Evolutionary conservation across 2,329 filamentous ascomycete species (phyloP).

Genomic region (Hirsutella thompsonii): DNA sequence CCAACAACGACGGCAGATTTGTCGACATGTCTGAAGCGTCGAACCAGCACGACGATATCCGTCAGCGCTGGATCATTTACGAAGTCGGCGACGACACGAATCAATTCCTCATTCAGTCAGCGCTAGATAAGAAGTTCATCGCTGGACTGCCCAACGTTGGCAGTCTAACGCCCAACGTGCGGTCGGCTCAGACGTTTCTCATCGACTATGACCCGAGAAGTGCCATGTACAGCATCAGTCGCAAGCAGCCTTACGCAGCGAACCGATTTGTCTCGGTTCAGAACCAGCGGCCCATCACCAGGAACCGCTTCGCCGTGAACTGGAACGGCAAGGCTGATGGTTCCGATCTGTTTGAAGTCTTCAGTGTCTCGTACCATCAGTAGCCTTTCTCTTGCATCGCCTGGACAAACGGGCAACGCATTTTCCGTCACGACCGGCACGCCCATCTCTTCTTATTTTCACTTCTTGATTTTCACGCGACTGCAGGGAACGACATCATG

Average conservation of each 20-base stretch:
- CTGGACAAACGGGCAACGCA: too few relatives aligned
- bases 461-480: too few relatives aligned
- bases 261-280: slow-evolving; percentile 1
- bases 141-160: slow-evolving; percentile 27
- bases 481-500: too few relatives aligned
- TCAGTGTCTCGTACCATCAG: slow-evolving; percentile 1
- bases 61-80: slow-evolving; percentile 36
- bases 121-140: slow-evolving; percentile 12
- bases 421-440: too few relatives aligned
- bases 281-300: not conserved
- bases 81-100: slow-evolving; percentile 15
- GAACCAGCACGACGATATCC: slow-evolving; percentile 20
- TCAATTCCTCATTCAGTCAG: slow-evolving; percentile 12
- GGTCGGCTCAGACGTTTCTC: slow-evolving; percentile 4
- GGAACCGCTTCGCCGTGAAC: not conserved
- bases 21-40: slow-evolving; percentile 4
- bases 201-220: slow-evolving; percentile 2
- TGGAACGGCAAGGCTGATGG: not conserved
- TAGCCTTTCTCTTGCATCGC: not conserved
- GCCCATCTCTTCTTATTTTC: too few relatives aligned
- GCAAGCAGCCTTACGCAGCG: not conserved
- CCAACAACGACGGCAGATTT: slow-evolving; percentile 14
- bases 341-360: not conserved
- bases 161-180: slow-evolving; percentile 4
- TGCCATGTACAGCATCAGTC: slow-evolving; percentile 3